Evolutionary conservation across 148 eudicot genomes (phyloP), one percentile per base, ranked within the genome.

Genomic region (Vaccinium macrocarpon): DNA sequence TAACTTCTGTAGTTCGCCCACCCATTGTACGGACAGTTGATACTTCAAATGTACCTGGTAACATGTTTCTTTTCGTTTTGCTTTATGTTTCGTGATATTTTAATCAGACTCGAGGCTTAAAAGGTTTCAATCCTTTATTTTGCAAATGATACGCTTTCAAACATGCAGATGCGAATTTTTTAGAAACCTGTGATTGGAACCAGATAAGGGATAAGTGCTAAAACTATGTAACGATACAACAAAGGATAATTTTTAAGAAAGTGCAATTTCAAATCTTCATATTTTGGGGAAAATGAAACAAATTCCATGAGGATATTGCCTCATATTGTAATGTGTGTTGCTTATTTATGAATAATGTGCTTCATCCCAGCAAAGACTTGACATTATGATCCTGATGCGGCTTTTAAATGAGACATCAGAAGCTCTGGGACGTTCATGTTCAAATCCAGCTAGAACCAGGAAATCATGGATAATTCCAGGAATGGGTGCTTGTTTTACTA

Each of bases 41-140:
- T 88, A 93, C 95, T 79, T 93, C 99, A 76, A 95, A 90, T 84
- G 97, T 96, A 16, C 99, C 99, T 80, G 95, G 98, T 95, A 93
- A 86, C 51, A 35, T n/a, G 73, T 42, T 71, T 61, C 32, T 51
- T 77, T 78, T 29, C 57, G 14, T 27, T 18, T 16, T 15, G 19
- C 27, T 5, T n/a, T 77, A 11, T 12, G 8, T 50, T 49, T 27
- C 35, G 0, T n/a, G 2, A 10, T 53, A 6, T 25, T 79, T 32
- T 0, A 6, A 7, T 57, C 29, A 68, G 18, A 7, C 25, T 62
- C 21, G 6, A 75, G 29, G n/a, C 64, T 55, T 55, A 16, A 29
- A 9, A 29, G 29, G 19, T 35, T 79, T 35, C 27, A 56, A 57
- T 56, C n/a, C 46, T 2, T 32, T 57, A 42, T 32, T 55, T 56